Evolutionary conservation across 768 basidiomycete species (phyloP).

Genomic region (Xanthoconium purpureum): DNA sequence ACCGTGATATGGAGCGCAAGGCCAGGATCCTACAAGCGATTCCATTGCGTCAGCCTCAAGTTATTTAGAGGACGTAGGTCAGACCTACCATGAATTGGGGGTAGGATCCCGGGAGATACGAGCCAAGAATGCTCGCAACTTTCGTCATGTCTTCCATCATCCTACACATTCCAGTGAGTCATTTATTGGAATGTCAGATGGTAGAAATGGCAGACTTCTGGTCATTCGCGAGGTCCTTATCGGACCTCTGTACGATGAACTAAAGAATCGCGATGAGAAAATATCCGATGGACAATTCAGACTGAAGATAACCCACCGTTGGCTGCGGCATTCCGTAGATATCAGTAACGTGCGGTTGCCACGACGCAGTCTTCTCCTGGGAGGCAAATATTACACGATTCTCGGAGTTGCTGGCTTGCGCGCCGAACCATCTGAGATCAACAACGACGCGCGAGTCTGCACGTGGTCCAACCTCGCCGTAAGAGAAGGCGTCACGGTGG

Average conservation of each 20-base stretch:
- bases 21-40: conserved; percentile 1
- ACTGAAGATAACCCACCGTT: conserved; percentile 36
- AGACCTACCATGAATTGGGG: conserved; percentile 1
- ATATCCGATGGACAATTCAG: not conserved
- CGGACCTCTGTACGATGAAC: conserved; percentile 18
- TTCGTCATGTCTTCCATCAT: conserved; percentile 23
- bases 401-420: not conserved
- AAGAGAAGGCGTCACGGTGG: not conserved
- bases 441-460: not conserved
- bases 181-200: not conserved
- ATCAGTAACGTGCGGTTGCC: not conserved
- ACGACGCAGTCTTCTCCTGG: not conserved
- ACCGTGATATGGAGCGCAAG: conserved; percentile 2
- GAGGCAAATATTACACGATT: not conserved
- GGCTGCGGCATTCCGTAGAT: not conserved
- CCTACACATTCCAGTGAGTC: not conserved
- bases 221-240: conserved; percentile 4
- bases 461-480: not conserved
- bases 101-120: conserved; percentile 29
- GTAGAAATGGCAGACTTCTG: not conserved
- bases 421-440: not conserved
- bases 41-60: not conserved
- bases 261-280: conserved; percentile 4
- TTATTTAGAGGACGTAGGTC: not conserved
- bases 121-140: conserved; percentile 31